Conservation (phyloP, 805 yeast genomes). For the Zygotorulaspora danielsina region DNA sequence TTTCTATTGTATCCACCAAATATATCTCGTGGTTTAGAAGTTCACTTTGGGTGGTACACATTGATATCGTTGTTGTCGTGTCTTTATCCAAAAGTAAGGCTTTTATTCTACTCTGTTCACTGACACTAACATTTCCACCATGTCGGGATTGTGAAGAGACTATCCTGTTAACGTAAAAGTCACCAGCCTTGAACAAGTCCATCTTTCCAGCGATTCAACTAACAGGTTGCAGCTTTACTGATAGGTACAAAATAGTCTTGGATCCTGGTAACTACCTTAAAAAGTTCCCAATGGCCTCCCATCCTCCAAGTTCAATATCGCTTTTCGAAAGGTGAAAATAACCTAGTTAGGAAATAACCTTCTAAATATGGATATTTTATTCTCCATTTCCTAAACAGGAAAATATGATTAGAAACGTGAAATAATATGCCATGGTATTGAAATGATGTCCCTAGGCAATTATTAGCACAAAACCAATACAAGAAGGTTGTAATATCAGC, state of each 20-base stretch:
- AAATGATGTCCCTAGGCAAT: too few relatives aligned
- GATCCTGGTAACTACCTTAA: too few relatives aligned
- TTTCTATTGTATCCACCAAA: constrained; percentile 67
- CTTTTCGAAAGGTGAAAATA: not conserved
- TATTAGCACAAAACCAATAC: too few relatives aligned
- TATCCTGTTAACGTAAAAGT: constrained; percentile 42
- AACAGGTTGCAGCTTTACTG: too few relatives aligned
- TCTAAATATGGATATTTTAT: constrained; percentile 1
- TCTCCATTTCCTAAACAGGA: not conserved
- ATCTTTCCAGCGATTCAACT: constrained; percentile 24
- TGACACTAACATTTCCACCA: constrained; percentile 13
- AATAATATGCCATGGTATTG: too few relatives aligned
- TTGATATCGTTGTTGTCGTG: constrained; percentile 81
- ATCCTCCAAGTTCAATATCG: not conserved
- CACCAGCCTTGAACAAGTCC: constrained; percentile 47
- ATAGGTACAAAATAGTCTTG: too few relatives aligned
- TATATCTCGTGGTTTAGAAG: constrained; percentile 80
- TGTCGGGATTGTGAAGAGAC: constrained; percentile 27
- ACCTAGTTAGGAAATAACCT: not conserved
- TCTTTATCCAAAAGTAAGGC: constrained; percentile 74
- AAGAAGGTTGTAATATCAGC: not conserved
- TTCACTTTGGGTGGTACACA: constrained; percentile 84
- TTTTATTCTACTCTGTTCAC: constrained; percentile 45
- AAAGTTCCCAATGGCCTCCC: too few relatives aligned
- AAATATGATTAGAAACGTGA: not conserved